Evolutionary conservation across 495 filamentous ascomycete genomes (phyloP).

Genomic region (Pyronema domesticum): DNA sequence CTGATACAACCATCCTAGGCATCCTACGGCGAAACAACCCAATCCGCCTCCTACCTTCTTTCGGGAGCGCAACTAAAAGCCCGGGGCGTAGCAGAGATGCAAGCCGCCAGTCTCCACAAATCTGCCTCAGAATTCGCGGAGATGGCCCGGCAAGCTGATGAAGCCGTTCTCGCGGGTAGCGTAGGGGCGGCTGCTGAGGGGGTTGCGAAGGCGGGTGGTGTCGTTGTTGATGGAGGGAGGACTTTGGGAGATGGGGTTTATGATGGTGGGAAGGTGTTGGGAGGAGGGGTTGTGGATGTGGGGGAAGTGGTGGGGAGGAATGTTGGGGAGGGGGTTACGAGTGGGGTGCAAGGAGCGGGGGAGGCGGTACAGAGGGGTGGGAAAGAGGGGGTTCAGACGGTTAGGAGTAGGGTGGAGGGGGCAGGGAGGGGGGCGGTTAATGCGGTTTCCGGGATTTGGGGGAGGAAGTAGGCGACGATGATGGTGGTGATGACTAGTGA

Average conservation of each 20-base stretch:
- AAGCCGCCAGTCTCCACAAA: background rate
- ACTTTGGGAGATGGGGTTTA: background rate
- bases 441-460: background rate
- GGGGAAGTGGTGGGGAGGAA: background rate
- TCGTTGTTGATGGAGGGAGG: background rate
- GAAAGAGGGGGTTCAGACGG: background rate
- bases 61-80: background rate
- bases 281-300: background rate
- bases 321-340: background rate
- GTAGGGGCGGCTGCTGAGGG: background rate
- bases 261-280: background rate
- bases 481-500: background rate
- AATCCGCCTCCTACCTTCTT: background rate
- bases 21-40: slow-evolving; percentile 6
- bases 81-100: background rate
- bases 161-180: background rate
- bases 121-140: background rate
- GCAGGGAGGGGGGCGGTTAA: background rate
- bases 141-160: background rate
- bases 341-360: background rate
- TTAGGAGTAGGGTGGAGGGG: background rate
- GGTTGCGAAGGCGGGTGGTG: background rate
- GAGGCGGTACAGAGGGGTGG: background rate
- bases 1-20: background rate
- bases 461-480: background rate